Evolutionary conservation across 129 eudicot species (phyloP), one percentile per base, ranked within the genome.

Genomic region (Tagetes erecta): DNA sequence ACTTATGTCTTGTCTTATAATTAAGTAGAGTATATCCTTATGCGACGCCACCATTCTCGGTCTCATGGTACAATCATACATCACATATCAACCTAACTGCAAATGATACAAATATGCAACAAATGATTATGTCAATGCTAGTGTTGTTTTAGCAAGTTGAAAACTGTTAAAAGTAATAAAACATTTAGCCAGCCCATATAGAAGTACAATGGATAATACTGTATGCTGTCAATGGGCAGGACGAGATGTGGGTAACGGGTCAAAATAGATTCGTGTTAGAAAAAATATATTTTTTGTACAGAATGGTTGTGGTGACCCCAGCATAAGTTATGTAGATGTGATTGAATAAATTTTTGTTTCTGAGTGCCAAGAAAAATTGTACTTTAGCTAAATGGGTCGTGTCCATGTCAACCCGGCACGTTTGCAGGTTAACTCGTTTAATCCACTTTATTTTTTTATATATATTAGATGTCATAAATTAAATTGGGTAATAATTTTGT

Each of bases 1-100:
- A 31, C 51, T 5, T 7, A 56, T 31, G 36, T 56, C 11, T 6
- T 12, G 63, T 56, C 63, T 30, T 58, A 58, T 58, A 13, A 58
- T 31, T 8, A 51, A 35, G 1, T 55, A 46, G 74, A 76, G 67
- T 66, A 76, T 52, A 76, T 52, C 67, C 73, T 66, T 53, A 67
- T 31, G 53, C 67, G 40, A 40, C 36, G 31, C 55, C 35, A 38
- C 35, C 52, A 39, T 73, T 27, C 3, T 11, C 46, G 8, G 11
- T 71, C 59, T 8, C 75, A 76, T 58, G 64, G 38, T 69, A 14
- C n/a, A 4, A 8, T 36, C 7, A 64, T 74, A 34, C 63, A 65
- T 74, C 63, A 38, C 52, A 36, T 47, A 64, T 65, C 40, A 53
- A 75, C 79, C 79, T 11, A 64, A 27, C 71, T 59, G 78, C 59